phyloP scores from a whole-genome alignment of 805 yeast species.

The Sugiyamaella floridensis region DNA sequence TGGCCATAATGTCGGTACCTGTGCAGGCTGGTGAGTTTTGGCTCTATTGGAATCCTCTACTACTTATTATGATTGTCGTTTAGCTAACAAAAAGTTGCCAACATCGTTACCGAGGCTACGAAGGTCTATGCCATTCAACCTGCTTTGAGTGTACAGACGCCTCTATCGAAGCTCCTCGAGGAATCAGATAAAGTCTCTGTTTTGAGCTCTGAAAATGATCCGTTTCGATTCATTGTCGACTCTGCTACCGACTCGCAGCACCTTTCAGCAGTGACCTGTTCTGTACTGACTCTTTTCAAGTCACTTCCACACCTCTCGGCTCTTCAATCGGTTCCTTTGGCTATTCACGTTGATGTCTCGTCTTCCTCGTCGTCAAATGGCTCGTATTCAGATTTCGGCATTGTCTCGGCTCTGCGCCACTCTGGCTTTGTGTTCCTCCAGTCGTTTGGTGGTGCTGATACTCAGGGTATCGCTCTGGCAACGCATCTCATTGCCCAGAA shows the following conservation, averaged over 20 bases:
- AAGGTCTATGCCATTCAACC: conserved; percentile 41
- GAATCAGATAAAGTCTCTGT: conserved; percentile 19
- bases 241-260: conserved; percentile 21
- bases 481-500: conserved; percentile 51
- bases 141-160: conserved; percentile 37
- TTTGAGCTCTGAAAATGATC: conserved; percentile 45
- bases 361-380: conserved; percentile 24
- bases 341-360: conserved; percentile 54
- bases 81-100: conserved; percentile 26
- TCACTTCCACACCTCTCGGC: conserved; percentile 51
- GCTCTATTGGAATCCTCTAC: neutral
- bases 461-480: conserved; percentile 47
- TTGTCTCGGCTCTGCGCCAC: conserved; percentile 68
- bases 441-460: conserved; percentile 54
- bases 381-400: conserved; percentile 46
- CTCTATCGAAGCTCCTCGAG: conserved; percentile 26
- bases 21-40: neutral
- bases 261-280: conserved; percentile 41
- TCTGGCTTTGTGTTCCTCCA: conserved; percentile 56
- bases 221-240: conserved; percentile 41
- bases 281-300: conserved; percentile 47
- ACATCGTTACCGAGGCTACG: conserved; percentile 28
- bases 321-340: conserved; percentile 38
- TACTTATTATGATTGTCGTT: neutral
- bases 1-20: neutral